Evolutionary conservation across 1,284 basidiomycete species (phyloP), one percentile per base, ranked within the genome.

Genomic region (Cutaneotrichosporon spelunceum): DNA sequence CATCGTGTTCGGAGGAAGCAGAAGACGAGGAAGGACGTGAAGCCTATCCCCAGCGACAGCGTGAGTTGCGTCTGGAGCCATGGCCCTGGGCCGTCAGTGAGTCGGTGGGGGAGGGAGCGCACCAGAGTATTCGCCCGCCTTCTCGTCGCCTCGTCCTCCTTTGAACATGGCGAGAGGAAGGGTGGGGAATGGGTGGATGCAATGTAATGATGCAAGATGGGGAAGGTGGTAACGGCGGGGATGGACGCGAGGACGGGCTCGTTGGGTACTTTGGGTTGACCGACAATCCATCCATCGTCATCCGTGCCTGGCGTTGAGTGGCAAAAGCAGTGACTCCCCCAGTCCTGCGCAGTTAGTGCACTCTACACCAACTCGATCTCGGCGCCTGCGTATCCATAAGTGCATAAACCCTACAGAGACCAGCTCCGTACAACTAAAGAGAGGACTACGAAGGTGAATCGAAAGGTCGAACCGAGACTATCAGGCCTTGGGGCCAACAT

Each of bases 1-100:
- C 91, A 95, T 73, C 90, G 82, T 5, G 87, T 89, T 14, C 95
- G 83, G 65, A 88, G 87, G 70, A 93, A 88, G 16, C 89, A 93
- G 80, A 99, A 99, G 14, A 91, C 73, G 24, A 96, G 73, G 79
- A 98, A 91, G 0, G 91, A 89, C 6, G 82, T 74, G 3, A 92
- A 48, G 2, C 95, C 96, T 64, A 99, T 87, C 19, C 83, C 79
- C 27, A 86, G 79, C 4, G 94, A 91, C 36, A 99, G 84, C 1
- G 83, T 78, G 33, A 97, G 81, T 77, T 98, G 95, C 10, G 94
- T 97, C 13, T 86, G 87, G 78, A 99, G 79, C 78, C 78, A 79
- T 21, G 56, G 56, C 23, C 56, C 56, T 57, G 23, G 24, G 33
- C n/a, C 10, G 30, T 57, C 23, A 57, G 56, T 33, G 16, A 13